These are phyloP conservation scores for Avena insularis DNA, from an alignment of 176 grass and related monocot species.

Conservation along the genomic window DNA sequence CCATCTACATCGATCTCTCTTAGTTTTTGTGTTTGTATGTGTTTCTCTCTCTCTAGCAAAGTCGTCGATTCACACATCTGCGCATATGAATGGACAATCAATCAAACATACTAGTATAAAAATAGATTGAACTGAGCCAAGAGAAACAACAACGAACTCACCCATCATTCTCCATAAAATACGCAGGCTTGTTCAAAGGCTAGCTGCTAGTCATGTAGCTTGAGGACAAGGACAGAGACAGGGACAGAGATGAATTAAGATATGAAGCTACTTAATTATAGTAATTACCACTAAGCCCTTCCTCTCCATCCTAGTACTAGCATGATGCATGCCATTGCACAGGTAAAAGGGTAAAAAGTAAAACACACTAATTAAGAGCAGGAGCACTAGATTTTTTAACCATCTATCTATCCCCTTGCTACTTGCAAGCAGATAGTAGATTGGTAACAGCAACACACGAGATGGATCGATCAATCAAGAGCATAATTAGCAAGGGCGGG, in stretches of 20 bases:
- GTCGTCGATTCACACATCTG: background rate
- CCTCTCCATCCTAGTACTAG: background rate
- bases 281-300: background rate
- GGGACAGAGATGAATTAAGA: slow-evolving; percentile 35
- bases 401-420: slow-evolving; percentile 29
- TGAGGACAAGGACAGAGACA: background rate
- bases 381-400: slow-evolving; percentile 19
- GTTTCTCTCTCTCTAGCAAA: background rate
- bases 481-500: slow-evolving; percentile 37
- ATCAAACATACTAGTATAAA: background rate
- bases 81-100: background rate
- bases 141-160: slow-evolving; percentile 53
- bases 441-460: slow-evolving; percentile 1
- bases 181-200: slow-evolving; percentile 37
- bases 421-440: slow-evolving; percentile 34
- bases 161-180: slow-evolving; percentile 60
- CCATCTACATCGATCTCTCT: background rate
- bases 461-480: slow-evolving; percentile 8
- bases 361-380: slow-evolving; percentile 13
- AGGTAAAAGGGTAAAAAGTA: background rate
- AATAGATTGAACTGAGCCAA: slow-evolving; percentile 23
- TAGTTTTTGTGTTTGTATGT: background rate
- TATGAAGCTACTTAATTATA: slow-evolving; percentile 12
- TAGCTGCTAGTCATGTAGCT: slow-evolving; percentile 23
- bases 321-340: slow-evolving; percentile 23